Evolutionary conservation across 345 rosid species (phyloP), one percentile per base, ranked within the genome.

Genomic region (Eucalyptus marginata): DNA sequence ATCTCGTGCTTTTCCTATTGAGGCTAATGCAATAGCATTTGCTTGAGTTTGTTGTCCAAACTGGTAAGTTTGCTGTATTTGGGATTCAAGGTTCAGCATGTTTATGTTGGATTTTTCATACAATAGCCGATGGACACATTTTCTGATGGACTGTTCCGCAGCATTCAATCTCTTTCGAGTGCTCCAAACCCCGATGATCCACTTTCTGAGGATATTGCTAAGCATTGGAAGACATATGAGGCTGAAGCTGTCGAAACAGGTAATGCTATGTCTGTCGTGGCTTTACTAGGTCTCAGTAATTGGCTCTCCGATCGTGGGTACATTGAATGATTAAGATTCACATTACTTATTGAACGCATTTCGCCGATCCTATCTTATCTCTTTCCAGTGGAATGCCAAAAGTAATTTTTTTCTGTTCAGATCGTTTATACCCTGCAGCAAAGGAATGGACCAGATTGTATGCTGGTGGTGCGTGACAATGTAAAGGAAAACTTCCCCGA

Each of bases 391-490:
- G 46, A 76, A 36, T 20, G 83, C 47, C 46, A 20, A 76, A 76
- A 20, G 83, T 76, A 10, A 76, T 36, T 17, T 10, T 10, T 36
- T 10, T 76, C 29, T 68, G 14, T 49, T 27, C 46, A 15, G 36
- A 46, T 79, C 46, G 11, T 27, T 43, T 22, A n/a, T n/a, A 29
- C 87, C 36, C 36, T 47, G 93, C 99, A 98, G 99, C 99, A 7
- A 97, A 97, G 92, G 98, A 98, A 93, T 97, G 99, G 99, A 98
- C 98, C 68, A 96, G 97, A 86, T 92, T 95, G 89, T 95, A 96
- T 90, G 99, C 99, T 59, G 94, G 96, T 85, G 99, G 98, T 8
- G 97, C 96, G 12, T 98, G 93, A 96, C 27, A 25, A 85, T 4
- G 54, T 16, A 66, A 90, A 27, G 40, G 56, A 85, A 49, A 49